These are phyloP conservation scores for Brachypodium distachyon DNA, from an alignment of 202 grass and related monocot species.

Conservation along the genomic window DNA sequence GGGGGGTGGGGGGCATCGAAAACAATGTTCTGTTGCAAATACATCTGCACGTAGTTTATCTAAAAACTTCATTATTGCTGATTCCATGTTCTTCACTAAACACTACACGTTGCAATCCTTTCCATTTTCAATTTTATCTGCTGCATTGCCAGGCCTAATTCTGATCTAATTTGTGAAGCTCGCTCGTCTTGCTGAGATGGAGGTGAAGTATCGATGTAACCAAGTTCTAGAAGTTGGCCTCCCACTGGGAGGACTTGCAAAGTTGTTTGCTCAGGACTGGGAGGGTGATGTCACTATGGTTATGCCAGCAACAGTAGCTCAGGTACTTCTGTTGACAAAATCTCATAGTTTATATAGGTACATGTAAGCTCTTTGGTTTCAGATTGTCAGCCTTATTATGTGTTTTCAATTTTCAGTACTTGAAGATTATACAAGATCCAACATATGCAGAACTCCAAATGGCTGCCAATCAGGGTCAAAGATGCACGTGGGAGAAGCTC, in stretches of 20 bases:
- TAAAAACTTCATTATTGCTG: background rate
- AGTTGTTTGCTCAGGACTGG: slow-evolving; percentile 95
- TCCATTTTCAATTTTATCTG: background rate
- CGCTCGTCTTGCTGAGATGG: slow-evolving; percentile 85
- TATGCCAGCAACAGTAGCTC: slow-evolving; percentile 88
- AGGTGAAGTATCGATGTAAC: slow-evolving; percentile 88
- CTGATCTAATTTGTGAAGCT: slow-evolving; percentile 45
- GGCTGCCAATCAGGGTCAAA: slow-evolving; percentile 73
- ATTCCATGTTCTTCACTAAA: background rate
- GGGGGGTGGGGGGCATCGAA: background rate
- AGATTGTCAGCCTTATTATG: background rate
- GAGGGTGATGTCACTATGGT: slow-evolving; percentile 93
- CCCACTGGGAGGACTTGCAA: slow-evolving; percentile 80
- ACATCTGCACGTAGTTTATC: background rate
- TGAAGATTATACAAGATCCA: slow-evolving; percentile 90
- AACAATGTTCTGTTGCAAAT: background rate
- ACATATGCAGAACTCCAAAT: slow-evolving; percentile 72
- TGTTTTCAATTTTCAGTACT: slow-evolving; percentile 48
- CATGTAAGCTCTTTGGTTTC: background rate
- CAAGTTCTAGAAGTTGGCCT: slow-evolving; percentile 89
- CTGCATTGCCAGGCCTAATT: slow-evolving; percentile 16
- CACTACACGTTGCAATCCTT: background rate
- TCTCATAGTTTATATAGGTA: background rate
- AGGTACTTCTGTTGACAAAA: slow-evolving; percentile 34
- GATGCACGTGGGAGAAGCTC: slow-evolving; percentile 93